These are phyloP conservation scores for Phytophthora sp. DNA, from an alignment of 352 stramenopile species.

Conservation along the genomic window DNA sequence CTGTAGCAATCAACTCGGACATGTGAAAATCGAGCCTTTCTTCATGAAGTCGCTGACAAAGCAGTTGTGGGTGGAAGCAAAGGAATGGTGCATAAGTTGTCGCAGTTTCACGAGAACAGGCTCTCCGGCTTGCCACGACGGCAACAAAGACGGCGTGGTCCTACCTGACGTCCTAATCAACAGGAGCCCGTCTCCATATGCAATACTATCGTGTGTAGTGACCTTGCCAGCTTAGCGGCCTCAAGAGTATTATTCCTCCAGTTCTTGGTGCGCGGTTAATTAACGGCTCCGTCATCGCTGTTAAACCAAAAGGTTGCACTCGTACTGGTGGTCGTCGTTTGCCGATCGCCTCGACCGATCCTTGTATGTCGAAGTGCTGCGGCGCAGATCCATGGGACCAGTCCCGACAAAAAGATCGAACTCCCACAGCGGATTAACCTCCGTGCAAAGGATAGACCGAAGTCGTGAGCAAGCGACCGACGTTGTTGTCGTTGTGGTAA, in stretches of 20 bases:
- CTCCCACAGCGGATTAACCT: neutral
- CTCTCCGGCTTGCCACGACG: neutral
- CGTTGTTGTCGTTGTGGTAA: neutral
- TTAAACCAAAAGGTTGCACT: neutral
- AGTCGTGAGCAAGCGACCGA: slow-evolving; percentile 1
- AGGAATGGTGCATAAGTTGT: slow-evolving; percentile 20
- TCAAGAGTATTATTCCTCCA: no score
- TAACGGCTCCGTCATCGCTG: neutral
- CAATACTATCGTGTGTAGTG: no score
- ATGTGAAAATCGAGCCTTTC: slow-evolving; percentile 9
- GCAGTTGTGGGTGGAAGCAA: slow-evolving; percentile 4
- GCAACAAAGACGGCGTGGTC: neutral
- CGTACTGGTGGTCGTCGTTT: neutral
- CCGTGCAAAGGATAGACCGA: neutral
- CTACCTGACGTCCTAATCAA: neutral
- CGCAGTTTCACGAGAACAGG: slow-evolving; percentile 9
- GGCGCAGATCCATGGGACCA: no score
- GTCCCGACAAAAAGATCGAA: no score
- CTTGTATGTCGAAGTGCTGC: no score
- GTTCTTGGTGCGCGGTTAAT: no score
- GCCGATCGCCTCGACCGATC: neutral
- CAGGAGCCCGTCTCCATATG: no score
- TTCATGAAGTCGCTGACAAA: slow-evolving; percentile 3
- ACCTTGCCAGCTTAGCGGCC: no score
- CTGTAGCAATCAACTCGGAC: slow-evolving; percentile 13